Evolutionary conservation across 768 basidiomycete species (phyloP).

Genomic region (Tricholoma sp.): DNA sequence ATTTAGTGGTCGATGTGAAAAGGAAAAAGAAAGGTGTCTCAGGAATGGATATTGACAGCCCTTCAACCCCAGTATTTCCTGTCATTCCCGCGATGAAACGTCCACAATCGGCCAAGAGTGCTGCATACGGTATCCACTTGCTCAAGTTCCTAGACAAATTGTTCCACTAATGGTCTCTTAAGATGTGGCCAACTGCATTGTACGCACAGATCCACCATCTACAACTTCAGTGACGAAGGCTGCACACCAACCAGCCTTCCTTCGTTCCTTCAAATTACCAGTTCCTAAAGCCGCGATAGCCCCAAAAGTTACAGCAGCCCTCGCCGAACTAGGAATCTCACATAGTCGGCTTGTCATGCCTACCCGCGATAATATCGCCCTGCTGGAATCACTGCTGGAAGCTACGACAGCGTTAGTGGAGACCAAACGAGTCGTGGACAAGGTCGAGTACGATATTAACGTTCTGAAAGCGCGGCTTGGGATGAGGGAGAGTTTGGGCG

Average conservation of each 20-base stretch:
- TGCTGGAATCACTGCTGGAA: slow-evolving; percentile 69
- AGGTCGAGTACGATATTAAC: slow-evolving; percentile 79
- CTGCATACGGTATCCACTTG: slow-evolving; percentile 46
- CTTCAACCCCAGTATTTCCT: slow-evolving; percentile 37
- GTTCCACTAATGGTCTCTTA: slow-evolving; percentile 13
- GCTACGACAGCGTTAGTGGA: slow-evolving; percentile 76
- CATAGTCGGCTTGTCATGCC: slow-evolving; percentile 88
- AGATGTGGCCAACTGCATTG: slow-evolving; percentile 73
- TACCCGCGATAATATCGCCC: slow-evolving; percentile 72
- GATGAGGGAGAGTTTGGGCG: slow-evolving; percentile 42
- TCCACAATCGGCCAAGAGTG: slow-evolving; percentile 48
- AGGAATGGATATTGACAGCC: slow-evolving; percentile 40
- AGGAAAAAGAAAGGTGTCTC: slow-evolving; percentile 53
- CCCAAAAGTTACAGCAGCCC: slow-evolving; percentile 70
- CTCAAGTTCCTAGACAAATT: neutral
- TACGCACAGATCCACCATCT: slow-evolving; percentile 54
- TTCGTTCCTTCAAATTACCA: slow-evolving; percentile 86
- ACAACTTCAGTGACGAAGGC: slow-evolving; percentile 62
- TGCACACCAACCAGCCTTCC: slow-evolving; percentile 71
- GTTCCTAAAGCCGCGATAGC: slow-evolving; percentile 68
- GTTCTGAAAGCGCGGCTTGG: slow-evolving; percentile 60
- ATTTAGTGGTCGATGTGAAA: slow-evolving; percentile 45
- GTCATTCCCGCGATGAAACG: slow-evolving; percentile 34
- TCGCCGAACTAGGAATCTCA: slow-evolving; percentile 72
- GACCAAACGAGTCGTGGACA: slow-evolving; percentile 82